Evolutionary conservation across 768 basidiomycete genomes (phyloP), one percentile per base, ranked within the genome.

Genomic region (Rubroboletus satanas): DNA sequence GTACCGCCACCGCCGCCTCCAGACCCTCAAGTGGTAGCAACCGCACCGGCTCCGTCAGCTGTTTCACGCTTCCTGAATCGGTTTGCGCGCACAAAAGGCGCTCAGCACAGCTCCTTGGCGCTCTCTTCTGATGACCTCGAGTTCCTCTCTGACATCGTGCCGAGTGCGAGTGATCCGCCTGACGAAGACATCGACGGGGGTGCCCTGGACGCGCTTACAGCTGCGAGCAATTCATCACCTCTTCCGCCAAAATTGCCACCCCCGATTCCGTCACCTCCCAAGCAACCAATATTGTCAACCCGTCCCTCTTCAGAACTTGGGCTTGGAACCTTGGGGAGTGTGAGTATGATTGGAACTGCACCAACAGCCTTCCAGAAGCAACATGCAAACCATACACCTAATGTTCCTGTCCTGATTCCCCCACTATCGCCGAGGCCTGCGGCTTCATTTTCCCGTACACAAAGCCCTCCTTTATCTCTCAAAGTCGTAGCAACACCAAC

Each of bases 61-160:
- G 88, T 94, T 32, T 90, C 91, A 11, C 83, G 93, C 5, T 94
- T 95, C 67, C 76, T 93, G 45, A 83, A 80, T 47, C 82, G 90
- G 45, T 89, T 95, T 68, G 84, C 83, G 8, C 80, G 83, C 21
- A 70, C 71, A 28, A 76, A 72, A 45, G 57, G 65, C 28, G 54
- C 74, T 45, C 71, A 73, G 32, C 75, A 75, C 45, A 78, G 77
- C 48, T 83, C 87, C 31, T 68, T 94, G 33, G 80, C 90, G 12
- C 77, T 95, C 17, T 90, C 90, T 15, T 75, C 81, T 1, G 84
- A 90, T 54, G 93, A 96, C 66, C 76, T 96, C 29, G 87, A 91
- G 59, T 94, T 88, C 65, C 76, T 96, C 18, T 82, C 82, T 33
- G 88, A 85, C 66, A 76, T 74, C 52, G 86, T 81, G 10, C 85